These are phyloP conservation scores for Thamnidium elegans DNA, from an alignment of 192 early-diverging fungal genomes.

Conservation along the genomic window DNA sequence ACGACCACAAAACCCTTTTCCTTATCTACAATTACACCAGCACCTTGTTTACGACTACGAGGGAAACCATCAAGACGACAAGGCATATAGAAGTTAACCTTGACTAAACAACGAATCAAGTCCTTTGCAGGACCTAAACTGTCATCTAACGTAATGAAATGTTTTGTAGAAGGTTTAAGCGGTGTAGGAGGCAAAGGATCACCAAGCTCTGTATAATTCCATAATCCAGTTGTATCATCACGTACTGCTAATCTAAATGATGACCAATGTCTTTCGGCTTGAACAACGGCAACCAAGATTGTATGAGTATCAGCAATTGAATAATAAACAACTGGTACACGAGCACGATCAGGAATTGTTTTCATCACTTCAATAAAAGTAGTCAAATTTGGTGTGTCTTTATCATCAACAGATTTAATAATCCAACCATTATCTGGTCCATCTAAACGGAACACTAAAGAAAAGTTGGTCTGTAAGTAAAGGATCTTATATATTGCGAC, in stretches of 20 bases:
- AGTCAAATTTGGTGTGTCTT: conserved; percentile 69
- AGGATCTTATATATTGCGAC: neutral
- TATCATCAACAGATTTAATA: conserved; percentile 68
- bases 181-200: conserved; percentile 55
- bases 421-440: conserved; percentile 74
- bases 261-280: conserved; percentile 73
- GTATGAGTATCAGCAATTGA: conserved; percentile 77
- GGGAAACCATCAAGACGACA: conserved; percentile 74
- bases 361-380: conserved; percentile 75
- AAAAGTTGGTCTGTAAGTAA: neutral
- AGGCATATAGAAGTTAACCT: conserved; percentile 71
- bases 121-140: conserved; percentile 60
- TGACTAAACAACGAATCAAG: conserved; percentile 68
- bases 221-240: conserved; percentile 69
- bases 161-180: conserved; percentile 59
- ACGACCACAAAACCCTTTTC: conserved; percentile 79
- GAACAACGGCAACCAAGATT: conserved; percentile 61
- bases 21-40: conserved; percentile 77
- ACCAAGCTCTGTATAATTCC: conserved; percentile 72
- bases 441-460: conserved; percentile 64
- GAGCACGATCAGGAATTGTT: conserved; percentile 68
- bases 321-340: conserved; percentile 77
- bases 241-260: conserved; percentile 67
- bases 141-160: conserved; percentile 63
- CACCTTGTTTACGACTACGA: conserved; percentile 61